These are phyloP conservation scores for Paspalum notatum DNA, from an alignment of 176 grass and related monocot species.

Conservation along the genomic window DNA sequence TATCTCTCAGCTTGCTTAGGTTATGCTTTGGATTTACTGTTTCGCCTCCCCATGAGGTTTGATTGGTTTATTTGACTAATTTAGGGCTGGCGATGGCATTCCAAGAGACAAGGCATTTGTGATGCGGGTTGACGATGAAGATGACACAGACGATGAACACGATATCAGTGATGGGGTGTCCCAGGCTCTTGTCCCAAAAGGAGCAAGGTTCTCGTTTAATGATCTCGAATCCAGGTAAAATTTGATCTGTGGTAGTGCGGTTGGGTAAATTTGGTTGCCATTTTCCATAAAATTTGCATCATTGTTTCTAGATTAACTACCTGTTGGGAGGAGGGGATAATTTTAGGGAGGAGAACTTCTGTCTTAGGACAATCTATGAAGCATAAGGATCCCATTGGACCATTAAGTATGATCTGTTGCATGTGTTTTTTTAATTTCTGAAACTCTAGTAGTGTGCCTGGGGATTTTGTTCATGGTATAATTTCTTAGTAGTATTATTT, in stretches of 20 bases:
- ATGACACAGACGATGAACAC: slow-evolving; percentile 37
- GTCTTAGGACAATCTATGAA: background rate
- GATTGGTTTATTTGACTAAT: background rate
- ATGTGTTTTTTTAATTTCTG: background rate
- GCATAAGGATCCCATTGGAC: background rate
- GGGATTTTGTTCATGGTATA: background rate
- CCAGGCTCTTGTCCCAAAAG: background rate
- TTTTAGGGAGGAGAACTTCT: background rate
- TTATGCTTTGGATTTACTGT: background rate
- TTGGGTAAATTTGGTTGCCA: slow-evolving; percentile 9
- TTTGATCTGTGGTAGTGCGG: background rate
- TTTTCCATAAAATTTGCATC: background rate
- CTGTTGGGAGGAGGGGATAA: background rate
- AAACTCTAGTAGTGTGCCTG: background rate
- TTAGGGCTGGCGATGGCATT: slow-evolving; percentile 13
- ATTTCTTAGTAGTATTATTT: background rate
- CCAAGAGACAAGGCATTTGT: slow-evolving; percentile 48
- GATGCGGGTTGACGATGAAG: slow-evolving; percentile 50
- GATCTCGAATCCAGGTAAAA: no score
- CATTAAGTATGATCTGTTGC: slow-evolving; percentile 1
- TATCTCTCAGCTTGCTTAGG: background rate
- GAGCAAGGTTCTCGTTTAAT: slow-evolving; percentile 36
- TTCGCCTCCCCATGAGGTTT: background rate
- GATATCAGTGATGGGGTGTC: background rate
- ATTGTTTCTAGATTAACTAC: background rate